Conservation (phyloP, 257 asterid genomes). For the Solanum gandarillasii region DNA sequence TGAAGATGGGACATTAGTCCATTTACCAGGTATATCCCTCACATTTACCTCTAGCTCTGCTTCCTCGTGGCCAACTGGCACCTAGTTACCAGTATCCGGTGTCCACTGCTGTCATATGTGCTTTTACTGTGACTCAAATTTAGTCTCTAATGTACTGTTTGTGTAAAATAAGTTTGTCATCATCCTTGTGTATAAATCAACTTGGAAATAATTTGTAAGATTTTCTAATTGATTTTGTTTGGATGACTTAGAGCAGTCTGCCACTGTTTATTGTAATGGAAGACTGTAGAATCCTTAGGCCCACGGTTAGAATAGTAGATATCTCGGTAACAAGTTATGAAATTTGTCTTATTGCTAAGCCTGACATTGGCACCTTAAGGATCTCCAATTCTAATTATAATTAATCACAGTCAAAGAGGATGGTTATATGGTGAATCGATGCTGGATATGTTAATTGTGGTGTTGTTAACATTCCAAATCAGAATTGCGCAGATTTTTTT, state of each 20-base stretch:
- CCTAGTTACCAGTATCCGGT: not conserved
- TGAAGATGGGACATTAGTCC: constrained; percentile 39
- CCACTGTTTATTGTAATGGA: not conserved
- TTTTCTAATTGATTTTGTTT: not conserved
- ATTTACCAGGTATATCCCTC: constrained; percentile 44
- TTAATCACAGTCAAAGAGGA: not conserved
- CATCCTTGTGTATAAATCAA: not conserved
- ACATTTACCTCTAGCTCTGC: not conserved
- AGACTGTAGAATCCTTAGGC: not conserved
- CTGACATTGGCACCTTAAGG: not conserved
- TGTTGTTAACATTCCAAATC: not conserved
- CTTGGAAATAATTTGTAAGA: not conserved
- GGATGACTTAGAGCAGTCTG: not conserved
- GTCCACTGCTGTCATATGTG: not conserved
- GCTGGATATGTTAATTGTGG: not conserved
- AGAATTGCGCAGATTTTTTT: not conserved
- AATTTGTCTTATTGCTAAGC: not conserved
- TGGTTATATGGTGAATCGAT: not conserved
- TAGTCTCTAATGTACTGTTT: not conserved
- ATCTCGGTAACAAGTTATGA: not conserved
- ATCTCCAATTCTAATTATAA: not conserved
- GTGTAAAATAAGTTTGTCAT: not conserved
- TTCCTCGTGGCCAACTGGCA: not conserved
- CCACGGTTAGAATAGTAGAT: not conserved
- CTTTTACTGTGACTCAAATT: not conserved